A percentile compares a stretch with the other conserved stretches of the same genome.
phyloP scores from a whole-genome alignment of 139 green algal species.

The Chloropicon primus region DNA sequence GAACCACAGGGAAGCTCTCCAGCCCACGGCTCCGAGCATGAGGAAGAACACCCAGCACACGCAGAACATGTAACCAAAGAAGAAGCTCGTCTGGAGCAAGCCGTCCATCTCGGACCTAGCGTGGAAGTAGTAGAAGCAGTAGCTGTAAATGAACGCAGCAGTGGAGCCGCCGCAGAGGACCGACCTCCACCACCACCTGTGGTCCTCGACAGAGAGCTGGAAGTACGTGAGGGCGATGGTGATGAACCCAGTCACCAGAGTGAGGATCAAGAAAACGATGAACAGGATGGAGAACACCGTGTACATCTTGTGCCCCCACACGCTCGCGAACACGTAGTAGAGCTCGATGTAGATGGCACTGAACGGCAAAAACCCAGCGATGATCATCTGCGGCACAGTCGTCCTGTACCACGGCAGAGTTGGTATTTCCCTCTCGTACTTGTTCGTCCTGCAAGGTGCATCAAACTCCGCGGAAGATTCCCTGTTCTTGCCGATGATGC shows the following conservation, averaged over 20 bases:
- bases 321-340: conserved; percentile 56
- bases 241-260: conserved; percentile 48
- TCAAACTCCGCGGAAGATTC: conserved; percentile 25
- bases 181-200: conserved; percentile 47
- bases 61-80: conserved; percentile 74
- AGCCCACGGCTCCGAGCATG: conserved; percentile 79
- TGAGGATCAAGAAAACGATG: conserved; percentile 50
- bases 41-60: conserved; percentile 57
- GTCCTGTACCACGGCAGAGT: conserved; percentile 37
- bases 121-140: conserved; percentile 43
- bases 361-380: conserved; percentile 60
- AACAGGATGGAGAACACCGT: conserved; percentile 52
- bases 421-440: conserved; percentile 44
- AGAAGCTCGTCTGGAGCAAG: conserved; percentile 52
- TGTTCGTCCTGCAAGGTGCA: conserved; percentile 37
- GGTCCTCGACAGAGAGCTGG: conserved; percentile 29
- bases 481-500: conserved; percentile 21
- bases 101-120: conserved; percentile 1
- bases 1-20: conserved; percentile 60
- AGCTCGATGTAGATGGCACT: conserved; percentile 60
- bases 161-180: conserved; percentile 32
- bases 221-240: conserved; percentile 50
- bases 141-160: conserved; percentile 30
- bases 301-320: conserved; percentile 64
- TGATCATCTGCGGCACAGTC: conserved; percentile 35